Evolutionary conservation across 257 asterid genomes (phyloP).

Genomic region (Solanum microdontum): DNA sequence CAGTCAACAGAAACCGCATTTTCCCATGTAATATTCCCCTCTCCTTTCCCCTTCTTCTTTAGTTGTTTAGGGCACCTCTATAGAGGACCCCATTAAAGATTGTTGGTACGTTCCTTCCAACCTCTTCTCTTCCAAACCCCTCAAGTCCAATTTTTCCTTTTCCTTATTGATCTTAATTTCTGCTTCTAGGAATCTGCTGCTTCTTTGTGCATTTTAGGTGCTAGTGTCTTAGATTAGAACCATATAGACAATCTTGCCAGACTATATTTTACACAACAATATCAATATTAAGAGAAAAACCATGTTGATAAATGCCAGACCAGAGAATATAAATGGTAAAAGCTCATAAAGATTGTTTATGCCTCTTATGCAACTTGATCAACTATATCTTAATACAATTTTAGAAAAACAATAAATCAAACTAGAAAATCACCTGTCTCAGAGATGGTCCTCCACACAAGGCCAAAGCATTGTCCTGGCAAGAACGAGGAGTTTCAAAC

Average conservation of each 20-base stretch:
- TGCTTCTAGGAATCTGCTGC: neutral
- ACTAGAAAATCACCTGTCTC: conserved; percentile 8
- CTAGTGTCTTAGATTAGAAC: neutral
- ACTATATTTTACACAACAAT: neutral
- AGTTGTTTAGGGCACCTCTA: neutral
- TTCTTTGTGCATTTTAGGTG: neutral
- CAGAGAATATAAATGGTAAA: neutral
- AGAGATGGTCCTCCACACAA: conserved; percentile 13
- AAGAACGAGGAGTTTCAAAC: conserved; percentile 58
- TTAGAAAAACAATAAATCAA: neutral
- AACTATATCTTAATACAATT: neutral
- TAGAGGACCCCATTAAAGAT: neutral
- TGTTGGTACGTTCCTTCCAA: neutral
- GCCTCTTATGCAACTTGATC: neutral
- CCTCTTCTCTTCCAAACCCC: neutral
- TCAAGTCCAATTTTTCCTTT: neutral
- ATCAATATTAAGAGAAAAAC: neutral
- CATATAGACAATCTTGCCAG: neutral
- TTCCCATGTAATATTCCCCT: neutral
- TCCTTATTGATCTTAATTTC: neutral
- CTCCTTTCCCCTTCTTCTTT: neutral
- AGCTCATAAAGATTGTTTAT: neutral
- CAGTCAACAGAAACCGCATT: too few species aligned
- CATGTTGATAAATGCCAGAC: too few species aligned
- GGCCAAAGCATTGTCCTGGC: conserved; percentile 44